phyloP scores from a whole-genome alignment of 345 rosid species.

The Euclidium syriacum region DNA sequence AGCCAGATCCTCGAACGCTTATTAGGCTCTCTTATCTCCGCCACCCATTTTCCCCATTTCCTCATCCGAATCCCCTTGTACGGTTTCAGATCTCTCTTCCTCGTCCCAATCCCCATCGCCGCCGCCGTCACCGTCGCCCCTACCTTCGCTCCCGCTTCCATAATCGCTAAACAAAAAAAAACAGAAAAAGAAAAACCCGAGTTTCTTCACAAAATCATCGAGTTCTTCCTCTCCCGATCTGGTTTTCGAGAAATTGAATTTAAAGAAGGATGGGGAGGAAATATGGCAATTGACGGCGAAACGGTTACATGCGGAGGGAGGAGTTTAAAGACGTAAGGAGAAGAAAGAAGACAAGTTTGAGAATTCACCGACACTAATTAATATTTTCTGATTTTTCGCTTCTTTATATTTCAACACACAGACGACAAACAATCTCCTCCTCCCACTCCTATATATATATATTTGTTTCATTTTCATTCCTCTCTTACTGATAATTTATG shows the following conservation, averaged over 20 bases:
- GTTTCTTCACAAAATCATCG: not conserved
- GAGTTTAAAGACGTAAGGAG: conserved; percentile 16
- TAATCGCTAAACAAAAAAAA: not conserved
- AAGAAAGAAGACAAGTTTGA: not conserved
- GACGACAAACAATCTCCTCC: conserved; percentile 9
- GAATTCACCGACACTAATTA: conserved; percentile 29
- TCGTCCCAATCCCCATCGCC: conserved; percentile 24
- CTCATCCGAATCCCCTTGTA: conserved; percentile 98
- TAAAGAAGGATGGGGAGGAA: not conserved
- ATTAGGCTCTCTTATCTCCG: conserved; percentile 94
- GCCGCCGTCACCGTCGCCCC: conserved; percentile 16
- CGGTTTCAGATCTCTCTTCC: conserved; percentile 43
- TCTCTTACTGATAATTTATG: conserved; percentile 1
- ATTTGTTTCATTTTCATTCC: not conserved
- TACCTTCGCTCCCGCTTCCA: conserved; percentile 36
- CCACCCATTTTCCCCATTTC: conserved; percentile 99
- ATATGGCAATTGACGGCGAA: conserved; percentile 13
- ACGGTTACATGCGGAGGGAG: conserved; percentile 13
- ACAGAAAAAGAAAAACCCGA: not conserved
- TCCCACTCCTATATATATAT: conserved; percentile 8
- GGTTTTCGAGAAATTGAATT: not conserved
- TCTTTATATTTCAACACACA: not conserved
- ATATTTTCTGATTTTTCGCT: not conserved
- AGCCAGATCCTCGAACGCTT: conserved; percentile 96
- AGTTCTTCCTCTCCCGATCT: not conserved